Base-by-base conservation (phyloP, 176 grass and related monocot genomes). In the Chrysopogon serrulatus region DNA sequence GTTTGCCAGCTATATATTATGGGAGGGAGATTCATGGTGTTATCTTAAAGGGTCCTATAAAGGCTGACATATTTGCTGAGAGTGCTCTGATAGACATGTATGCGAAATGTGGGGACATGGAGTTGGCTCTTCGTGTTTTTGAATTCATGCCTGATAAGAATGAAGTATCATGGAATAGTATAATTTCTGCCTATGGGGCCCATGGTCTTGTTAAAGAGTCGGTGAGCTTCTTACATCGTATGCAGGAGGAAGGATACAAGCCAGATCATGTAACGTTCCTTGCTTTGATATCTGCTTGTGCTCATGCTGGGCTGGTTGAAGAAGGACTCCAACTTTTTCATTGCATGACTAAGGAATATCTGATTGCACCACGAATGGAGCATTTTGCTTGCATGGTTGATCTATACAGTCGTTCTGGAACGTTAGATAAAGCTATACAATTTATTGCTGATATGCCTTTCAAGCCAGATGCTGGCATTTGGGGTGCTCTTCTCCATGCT, bases 81-180 rank as follows among this genome's bases (percentile, higher is more conserved):
- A 94, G 92, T 86, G 86, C 92, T 31, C 82, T 97, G 31, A 92
- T 97, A 68, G 95, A 94, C 84, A 94, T 97, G 95, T 97, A 97
- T 70, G 83, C 80, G 0, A 97, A 94, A 74, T 94, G 92, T 79
- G 95, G 92, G 36, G 80, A 91, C 61, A 66, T 97, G 79, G 81
- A 92, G 73, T 73, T 90, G 48, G 90, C 92, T 78, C 68, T 54
- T 76, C 74, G 74, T 75, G 88, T 95, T 78, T 98, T 95, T 77
- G 79, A 98, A 32, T 84, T 72, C 33, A 98, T 90, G 95, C 81
- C 84, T 40, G 84, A 87, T 45, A 98, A 87, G 71, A 94, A 89
- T 81, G 91, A 90, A 70, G 92, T 95, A 9, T 91, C 92, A 84
- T 98, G 95, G 92, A 98, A 95, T 79, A 97, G 88, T 87, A 91